Conservation (phyloP, 257 asterid genomes). For the Hygrophila difformis region DNA sequence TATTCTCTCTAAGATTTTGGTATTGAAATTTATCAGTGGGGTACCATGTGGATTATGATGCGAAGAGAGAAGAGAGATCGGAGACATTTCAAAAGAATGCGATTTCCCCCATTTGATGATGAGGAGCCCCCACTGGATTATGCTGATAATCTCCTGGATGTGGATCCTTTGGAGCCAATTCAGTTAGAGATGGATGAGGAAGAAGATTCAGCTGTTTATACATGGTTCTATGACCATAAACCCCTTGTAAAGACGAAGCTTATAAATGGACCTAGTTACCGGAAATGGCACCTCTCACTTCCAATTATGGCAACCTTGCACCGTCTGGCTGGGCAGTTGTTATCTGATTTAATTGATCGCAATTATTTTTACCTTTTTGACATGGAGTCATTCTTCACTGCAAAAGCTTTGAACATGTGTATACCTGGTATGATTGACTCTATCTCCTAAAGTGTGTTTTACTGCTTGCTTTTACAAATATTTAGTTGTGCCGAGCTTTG, state of each 20-base stretch:
- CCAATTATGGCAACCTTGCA: conserved; percentile 98
- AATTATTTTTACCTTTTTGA: conserved; percentile 92
- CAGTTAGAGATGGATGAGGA: conserved; percentile 95
- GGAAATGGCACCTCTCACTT: conserved; percentile 96
- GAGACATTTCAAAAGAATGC: conserved; percentile 96
- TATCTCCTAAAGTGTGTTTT: not conserved
- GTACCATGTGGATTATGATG: conserved; percentile 99
- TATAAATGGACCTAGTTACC: conserved; percentile 94
- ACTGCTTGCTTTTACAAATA: not conserved
- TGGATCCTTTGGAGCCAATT: conserved; percentile 96
- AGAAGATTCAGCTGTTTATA: conserved; percentile 91
- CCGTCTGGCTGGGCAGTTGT: conserved; percentile 96
- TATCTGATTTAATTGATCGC: conserved; percentile 86
- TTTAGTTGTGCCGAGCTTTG: conserved; percentile 7
- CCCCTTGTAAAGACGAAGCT: conserved; percentile 95
- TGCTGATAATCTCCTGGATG: conserved; percentile 94
- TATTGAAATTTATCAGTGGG: conserved; percentile 57
- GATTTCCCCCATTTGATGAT: conserved; percentile 97
- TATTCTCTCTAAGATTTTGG: not conserved
- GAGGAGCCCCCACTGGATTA: conserved; percentile 98
- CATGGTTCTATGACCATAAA: conserved; percentile 98
- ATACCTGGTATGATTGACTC: conserved; percentile 81
- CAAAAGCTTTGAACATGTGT: conserved; percentile 97
- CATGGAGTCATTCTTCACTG: conserved; percentile 97
- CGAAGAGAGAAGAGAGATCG: conserved; percentile 97